Evolutionary conservation across 1,284 basidiomycete genomes (phyloP).

Genomic region (Ganoderma meredithae): DNA sequence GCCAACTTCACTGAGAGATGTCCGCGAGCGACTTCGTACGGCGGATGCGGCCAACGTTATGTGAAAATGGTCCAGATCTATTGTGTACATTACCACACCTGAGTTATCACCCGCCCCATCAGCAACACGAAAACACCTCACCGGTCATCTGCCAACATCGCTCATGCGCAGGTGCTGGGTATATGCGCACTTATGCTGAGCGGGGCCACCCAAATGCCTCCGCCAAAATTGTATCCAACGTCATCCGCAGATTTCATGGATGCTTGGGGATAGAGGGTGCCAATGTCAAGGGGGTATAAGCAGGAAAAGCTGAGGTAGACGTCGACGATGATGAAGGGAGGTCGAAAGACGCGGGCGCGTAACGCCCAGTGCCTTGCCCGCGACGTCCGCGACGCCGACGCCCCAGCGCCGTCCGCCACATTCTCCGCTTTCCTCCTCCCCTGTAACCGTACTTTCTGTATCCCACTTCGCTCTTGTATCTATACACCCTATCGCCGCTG

Average conservation of each 20-base stretch:
- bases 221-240: neutral
- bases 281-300: neutral
- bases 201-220: neutral
- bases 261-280: neutral
- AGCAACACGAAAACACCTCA: neutral
- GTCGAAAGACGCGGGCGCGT: neutral
- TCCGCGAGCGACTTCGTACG: neutral
- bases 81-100: neutral
- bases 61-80: neutral
- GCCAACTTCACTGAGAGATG: neutral
- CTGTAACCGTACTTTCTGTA: constrained; percentile 21
- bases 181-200: neutral
- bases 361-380: neutral
- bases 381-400: constrained; percentile 11
- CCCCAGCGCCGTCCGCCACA: constrained; percentile 12
- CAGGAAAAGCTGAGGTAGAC: neutral
- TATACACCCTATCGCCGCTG: constrained; percentile 8
- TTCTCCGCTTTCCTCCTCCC: constrained; percentile 4
- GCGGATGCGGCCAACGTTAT: neutral
- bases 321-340: constrained; percentile 1
- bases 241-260: neutral
- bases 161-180: neutral
- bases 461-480: constrained; percentile 17
- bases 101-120: neutral
- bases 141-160: neutral